phyloP scores from a whole-genome alignment of 495 filamentous ascomycete species.

The Rusavskia elegans region DNA sequence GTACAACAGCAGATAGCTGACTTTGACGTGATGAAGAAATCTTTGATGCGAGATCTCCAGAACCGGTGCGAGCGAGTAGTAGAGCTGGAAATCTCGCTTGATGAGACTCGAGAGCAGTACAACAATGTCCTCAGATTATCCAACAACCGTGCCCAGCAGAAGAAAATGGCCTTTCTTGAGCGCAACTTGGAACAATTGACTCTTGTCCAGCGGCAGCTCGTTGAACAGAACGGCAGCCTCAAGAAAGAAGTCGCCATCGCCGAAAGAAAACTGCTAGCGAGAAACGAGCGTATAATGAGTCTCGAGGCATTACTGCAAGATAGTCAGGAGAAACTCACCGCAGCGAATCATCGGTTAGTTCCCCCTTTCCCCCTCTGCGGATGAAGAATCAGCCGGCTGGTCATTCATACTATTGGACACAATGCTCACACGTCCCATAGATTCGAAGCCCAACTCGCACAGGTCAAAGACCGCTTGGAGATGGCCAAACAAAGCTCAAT shows the following conservation, averaged over 20 bases:
- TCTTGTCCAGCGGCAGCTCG: slow-evolving; percentile 88
- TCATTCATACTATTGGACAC: neutral
- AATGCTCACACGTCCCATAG: slow-evolving; percentile 27
- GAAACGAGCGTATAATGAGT: slow-evolving; percentile 91
- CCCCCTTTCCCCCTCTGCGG: neutral
- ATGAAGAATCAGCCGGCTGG: neutral
- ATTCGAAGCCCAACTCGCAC: slow-evolving; percentile 92
- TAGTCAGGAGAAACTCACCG: slow-evolving; percentile 90
- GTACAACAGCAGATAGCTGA: slow-evolving; percentile 94
- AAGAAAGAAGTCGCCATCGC: slow-evolving; percentile 99
- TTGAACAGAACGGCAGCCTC: slow-evolving; percentile 87
- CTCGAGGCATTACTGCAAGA: slow-evolving; percentile 86
- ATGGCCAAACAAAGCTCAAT: slow-evolving; percentile 76
- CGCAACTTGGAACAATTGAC: slow-evolving; percentile 96
- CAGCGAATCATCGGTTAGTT: slow-evolving; percentile 84
- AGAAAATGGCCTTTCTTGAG: slow-evolving; percentile 99
- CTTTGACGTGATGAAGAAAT: slow-evolving; percentile 99
- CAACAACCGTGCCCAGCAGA: slow-evolving; percentile 95
- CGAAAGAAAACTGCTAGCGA: slow-evolving; percentile 86
- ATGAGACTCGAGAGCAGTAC: slow-evolving; percentile 95
- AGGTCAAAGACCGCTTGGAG: slow-evolving; percentile 94
- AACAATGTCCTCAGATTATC: slow-evolving; percentile 91
- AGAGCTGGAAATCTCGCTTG: slow-evolving; percentile 89
- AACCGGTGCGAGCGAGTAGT: slow-evolving; percentile 97
- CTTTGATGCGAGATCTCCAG: slow-evolving; percentile 93